Evolutionary conservation across 2,329 filamentous ascomycete species (phyloP), one percentile per base, ranked within the genome.

Genomic region (Colletotrichum sp.): DNA sequence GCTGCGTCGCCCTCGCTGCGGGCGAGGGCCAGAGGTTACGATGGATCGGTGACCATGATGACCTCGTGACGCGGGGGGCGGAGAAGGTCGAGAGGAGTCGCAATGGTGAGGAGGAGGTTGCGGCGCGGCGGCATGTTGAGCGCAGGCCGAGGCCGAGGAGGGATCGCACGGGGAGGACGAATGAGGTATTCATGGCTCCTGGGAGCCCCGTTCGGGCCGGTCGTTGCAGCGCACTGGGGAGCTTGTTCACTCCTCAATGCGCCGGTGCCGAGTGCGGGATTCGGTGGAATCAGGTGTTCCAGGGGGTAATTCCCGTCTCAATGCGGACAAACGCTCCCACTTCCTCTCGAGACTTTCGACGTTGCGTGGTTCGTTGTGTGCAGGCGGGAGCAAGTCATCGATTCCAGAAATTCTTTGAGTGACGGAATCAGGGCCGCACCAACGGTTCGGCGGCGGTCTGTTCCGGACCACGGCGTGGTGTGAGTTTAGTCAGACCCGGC

Each of bases 121-220:
- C 34, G 9, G 61, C 24, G 21, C 52, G 66, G 58, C 58, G 61
- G 66, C 69, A 71, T 15, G 60, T 34, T 24, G 36, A 9, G 36
- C 66, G 77, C 57, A 77, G 69, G 55, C 77, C 77, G 34, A 71
- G 65, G 9, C 57, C 61, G 38, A 73, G 66, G 66, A 77, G 52
- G 24, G 77, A 67, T 69, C 75, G 72, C 57, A 63, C 65, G n/a
- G 72, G 66, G 36, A 78, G 75, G 38, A 66, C 52, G 61, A 77
- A 30, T 38, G 74, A 75, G 75, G 32, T 52, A 26, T 78, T 78
- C 77, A 78, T 77, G 69, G 77, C 72, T 71, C 65, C 72, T 58
- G 28, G 38, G 32, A 52, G 43, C 43, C 43, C 43, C 30, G 61
- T 36, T 32, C 52, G 52, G 34, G 26, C 60, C 60, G 66, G 55